Evolutionary conservation across 2,329 filamentous ascomycete species (phyloP).

Genomic region (Elsinoe australis): DNA sequence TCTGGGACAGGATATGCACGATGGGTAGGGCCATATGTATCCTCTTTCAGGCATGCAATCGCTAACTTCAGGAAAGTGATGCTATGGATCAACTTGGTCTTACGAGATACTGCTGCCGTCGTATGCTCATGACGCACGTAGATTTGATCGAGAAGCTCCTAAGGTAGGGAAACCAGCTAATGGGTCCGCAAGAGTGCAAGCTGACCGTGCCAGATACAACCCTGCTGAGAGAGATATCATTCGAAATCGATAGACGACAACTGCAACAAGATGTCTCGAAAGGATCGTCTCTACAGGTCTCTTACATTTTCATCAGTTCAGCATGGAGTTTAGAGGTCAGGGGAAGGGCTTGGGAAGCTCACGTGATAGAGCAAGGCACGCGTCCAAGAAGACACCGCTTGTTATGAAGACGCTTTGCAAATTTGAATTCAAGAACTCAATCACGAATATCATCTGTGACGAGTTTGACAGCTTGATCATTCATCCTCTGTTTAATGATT

Average conservation of each 20-base stretch:
- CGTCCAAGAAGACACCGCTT: too few species aligned
- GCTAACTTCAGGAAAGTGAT: too few species aligned
- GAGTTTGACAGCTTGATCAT: too few species aligned
- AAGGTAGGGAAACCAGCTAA: conserved; percentile 52
- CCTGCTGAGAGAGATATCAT: conserved; percentile 34
- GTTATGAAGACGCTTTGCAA: too few species aligned
- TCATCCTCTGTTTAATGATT: too few species aligned
- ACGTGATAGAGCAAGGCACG: too few species aligned
- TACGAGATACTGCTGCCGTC: conserved; percentile 94
- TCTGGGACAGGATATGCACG: conserved; percentile 58
- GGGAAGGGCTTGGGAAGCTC: too few species aligned
- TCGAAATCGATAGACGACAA: conserved; percentile 13
- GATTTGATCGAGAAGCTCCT: conserved; percentile 97
- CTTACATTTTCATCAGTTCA: too few species aligned
- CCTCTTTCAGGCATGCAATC: too few species aligned
- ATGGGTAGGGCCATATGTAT: conserved; percentile 33
- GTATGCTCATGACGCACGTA: conserved; percentile 99
- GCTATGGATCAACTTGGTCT: conserved; percentile 93
- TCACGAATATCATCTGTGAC: too few species aligned
- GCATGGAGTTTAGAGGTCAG: background rate
- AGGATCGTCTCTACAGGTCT: too few species aligned
- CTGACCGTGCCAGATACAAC: conserved; percentile 27
- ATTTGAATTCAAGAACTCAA: too few species aligned
- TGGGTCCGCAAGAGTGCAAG: background rate
- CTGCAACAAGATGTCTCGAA: background rate